phyloP scores from a whole-genome alignment of 1,139 yeast species.

The Candida dubliniensis region DNA sequence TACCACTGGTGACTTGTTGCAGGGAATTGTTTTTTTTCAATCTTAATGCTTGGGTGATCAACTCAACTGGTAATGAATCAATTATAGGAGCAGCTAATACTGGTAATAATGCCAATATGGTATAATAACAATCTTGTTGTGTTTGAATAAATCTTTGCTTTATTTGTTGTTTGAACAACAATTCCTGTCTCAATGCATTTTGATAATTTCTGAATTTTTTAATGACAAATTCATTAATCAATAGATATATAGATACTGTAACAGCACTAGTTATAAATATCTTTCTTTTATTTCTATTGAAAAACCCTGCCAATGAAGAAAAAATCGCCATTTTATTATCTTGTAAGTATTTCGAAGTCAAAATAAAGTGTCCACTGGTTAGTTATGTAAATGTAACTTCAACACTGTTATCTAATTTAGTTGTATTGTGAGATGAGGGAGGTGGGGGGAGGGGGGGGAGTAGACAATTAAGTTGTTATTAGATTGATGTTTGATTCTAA shows the following conservation, averaged over 20 bases:
- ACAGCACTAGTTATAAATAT: slow-evolving; percentile 58
- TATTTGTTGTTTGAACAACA: slow-evolving; percentile 77
- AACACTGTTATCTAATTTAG: too few relatives aligned
- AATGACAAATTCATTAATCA: slow-evolving; percentile 58
- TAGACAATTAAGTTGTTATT: background rate
- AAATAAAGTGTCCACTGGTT: background rate
- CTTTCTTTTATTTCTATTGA: slow-evolving; percentile 63
- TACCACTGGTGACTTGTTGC: slow-evolving; percentile 21
- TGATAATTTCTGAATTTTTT: slow-evolving; percentile 65
- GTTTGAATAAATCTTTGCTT: slow-evolving; percentile 80
- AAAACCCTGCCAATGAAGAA: slow-evolving; percentile 54
- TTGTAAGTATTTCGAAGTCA: background rate
- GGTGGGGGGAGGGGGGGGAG: background rate
- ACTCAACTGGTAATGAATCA: slow-evolving; percentile 68
- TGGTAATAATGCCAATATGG: slow-evolving; percentile 81
- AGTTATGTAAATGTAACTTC: background rate
- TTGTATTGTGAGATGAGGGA: background rate
- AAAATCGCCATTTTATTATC: slow-evolving; percentile 45
- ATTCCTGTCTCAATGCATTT: slow-evolving; percentile 68
- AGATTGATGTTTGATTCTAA: too few relatives aligned
- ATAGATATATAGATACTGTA: slow-evolving; percentile 56
- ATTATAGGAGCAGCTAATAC: slow-evolving; percentile 68
- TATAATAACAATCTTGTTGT: slow-evolving; percentile 85
- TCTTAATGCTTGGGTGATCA: slow-evolving; percentile 69
- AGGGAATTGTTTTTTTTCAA: slow-evolving; percentile 43